phyloP scores from a whole-genome alignment of 208 protist species.

The Leishmania martiniquensis region DNA sequence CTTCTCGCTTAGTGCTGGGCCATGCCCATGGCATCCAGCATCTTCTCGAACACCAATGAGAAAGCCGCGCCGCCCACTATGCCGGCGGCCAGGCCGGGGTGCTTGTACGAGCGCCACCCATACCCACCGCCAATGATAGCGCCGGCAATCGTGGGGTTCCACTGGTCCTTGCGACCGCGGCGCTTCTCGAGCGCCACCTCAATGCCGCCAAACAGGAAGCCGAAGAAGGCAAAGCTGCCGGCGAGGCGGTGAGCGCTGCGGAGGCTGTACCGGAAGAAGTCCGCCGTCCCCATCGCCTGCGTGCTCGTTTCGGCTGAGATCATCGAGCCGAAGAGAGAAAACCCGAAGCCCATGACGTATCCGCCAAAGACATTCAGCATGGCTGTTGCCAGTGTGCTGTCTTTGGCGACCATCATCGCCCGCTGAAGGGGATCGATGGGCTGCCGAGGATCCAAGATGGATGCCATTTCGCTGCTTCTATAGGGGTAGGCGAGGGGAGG shows the following conservation, averaged over 20 bases:
- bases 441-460: slow-evolving; percentile 64
- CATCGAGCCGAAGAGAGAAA: slow-evolving; percentile 90
- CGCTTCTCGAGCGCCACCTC: slow-evolving; percentile 93
- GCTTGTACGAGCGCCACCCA: slow-evolving; percentile 83
- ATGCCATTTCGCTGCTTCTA: slow-evolving; percentile 33
- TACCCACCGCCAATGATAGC: slow-evolving; percentile 79
- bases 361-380: slow-evolving; percentile 71
- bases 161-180: slow-evolving; percentile 83
- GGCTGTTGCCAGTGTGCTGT: slow-evolving; percentile 69
- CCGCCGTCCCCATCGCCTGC: slow-evolving; percentile 87
- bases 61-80: slow-evolving; percentile 66
- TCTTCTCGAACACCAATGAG: slow-evolving; percentile 80
- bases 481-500: no score
- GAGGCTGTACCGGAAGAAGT: slow-evolving; percentile 87
- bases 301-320: slow-evolving; percentile 84
- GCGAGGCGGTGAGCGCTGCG: slow-evolving; percentile 67
- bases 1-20: slow-evolving; percentile 47
- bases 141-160: slow-evolving; percentile 81
- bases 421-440: slow-evolving; percentile 69
- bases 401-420: slow-evolving; percentile 59
- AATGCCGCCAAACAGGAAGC: slow-evolving; percentile 88
- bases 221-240: slow-evolving; percentile 84
- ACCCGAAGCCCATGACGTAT: slow-evolving; percentile 89
- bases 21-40: slow-evolving; percentile 78
- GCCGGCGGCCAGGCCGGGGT: slow-evolving; percentile 72